phyloP scores from a whole-genome alignment of 108 stramenopile genomes.

The Skeletonema marinoi region DNA sequence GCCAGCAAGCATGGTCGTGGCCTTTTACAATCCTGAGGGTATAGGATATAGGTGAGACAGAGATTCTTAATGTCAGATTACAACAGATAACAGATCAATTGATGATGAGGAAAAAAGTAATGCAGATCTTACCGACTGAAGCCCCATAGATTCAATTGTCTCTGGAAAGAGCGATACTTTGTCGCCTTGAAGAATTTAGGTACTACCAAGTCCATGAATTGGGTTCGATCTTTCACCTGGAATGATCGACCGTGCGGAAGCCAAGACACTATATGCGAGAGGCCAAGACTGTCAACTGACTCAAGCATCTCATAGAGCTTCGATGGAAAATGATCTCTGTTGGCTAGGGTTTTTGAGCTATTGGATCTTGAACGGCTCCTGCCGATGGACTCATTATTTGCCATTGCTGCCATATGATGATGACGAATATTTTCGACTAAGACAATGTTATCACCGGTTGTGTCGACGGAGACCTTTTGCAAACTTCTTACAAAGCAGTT shows the following conservation, averaged over 20 bases:
- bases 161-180: constrained; percentile 11
- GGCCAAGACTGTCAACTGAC: neutral
- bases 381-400: no score
- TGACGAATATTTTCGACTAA: no score
- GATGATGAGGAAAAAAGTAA: neutral
- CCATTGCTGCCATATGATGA: no score
- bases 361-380: neutral
- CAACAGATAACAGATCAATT: neutral
- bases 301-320: neutral
- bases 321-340: neutral
- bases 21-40: neutral
- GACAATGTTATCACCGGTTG: neutral
- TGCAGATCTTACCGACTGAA: constrained; percentile 6
- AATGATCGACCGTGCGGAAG: constrained; percentile 72
- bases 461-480: no score
- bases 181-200: constrained; percentile 21
- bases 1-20: neutral
- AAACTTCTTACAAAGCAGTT: no score
- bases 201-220: constrained; percentile 40
- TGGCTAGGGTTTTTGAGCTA: neutral
- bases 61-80: no score
- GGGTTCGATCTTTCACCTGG: constrained; percentile 57
- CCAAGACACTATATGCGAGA: constrained; percentile 55
- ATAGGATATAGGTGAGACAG: no score
- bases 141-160: constrained; percentile 15